These are phyloP conservation scores for Zea luxurians DNA, from an alignment of 176 grass and related monocot genomes.

Conservation along the genomic window DNA sequence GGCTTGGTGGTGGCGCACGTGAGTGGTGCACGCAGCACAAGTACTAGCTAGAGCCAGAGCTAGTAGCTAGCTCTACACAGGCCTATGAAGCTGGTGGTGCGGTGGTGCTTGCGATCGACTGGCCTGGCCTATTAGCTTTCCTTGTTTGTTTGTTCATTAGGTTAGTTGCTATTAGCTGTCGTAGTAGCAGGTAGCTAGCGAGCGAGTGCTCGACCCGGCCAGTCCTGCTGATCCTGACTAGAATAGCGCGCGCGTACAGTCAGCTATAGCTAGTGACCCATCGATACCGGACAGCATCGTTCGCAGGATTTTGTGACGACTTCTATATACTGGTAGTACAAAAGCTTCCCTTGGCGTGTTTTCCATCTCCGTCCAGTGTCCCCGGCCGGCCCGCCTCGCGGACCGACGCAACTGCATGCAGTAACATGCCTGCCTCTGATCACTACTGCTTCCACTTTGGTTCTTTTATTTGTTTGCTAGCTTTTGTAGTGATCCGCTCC, in stretches of 20 bases:
- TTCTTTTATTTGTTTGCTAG: too few relatives aligned
- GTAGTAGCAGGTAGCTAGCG: not conserved
- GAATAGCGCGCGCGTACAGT: conserved; percentile 40
- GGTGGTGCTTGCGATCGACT: conserved; percentile 14
- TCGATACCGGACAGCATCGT: too few relatives aligned
- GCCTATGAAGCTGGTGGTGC: not conserved
- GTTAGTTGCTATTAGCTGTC: not conserved
- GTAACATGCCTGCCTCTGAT: too few relatives aligned
- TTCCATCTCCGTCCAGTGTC: too few relatives aligned
- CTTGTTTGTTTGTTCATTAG: conserved; percentile 24
- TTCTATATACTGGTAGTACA: too few relatives aligned
- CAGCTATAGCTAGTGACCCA: not conserved
- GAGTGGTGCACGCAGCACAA: conserved; percentile 24
- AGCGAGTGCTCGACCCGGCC: not conserved
- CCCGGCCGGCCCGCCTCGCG: too few relatives aligned
- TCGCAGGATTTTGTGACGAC: too few relatives aligned
- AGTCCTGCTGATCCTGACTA: conserved; percentile 27
- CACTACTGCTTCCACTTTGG: too few relatives aligned
- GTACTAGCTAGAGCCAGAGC: not conserved
- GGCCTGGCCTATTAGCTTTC: conserved; percentile 31
- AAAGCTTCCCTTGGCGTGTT: too few relatives aligned
- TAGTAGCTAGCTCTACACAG: not conserved
- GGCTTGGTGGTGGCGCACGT: not conserved
- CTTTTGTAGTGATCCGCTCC: too few relatives aligned
- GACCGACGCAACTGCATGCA: too few relatives aligned